A percentile compares a stretch with the other conserved stretches of the same genome.
Conservation (phyloP, 2,329 filamentous ascomycete genomes). For the Cladobotryum protrusum region DNA sequence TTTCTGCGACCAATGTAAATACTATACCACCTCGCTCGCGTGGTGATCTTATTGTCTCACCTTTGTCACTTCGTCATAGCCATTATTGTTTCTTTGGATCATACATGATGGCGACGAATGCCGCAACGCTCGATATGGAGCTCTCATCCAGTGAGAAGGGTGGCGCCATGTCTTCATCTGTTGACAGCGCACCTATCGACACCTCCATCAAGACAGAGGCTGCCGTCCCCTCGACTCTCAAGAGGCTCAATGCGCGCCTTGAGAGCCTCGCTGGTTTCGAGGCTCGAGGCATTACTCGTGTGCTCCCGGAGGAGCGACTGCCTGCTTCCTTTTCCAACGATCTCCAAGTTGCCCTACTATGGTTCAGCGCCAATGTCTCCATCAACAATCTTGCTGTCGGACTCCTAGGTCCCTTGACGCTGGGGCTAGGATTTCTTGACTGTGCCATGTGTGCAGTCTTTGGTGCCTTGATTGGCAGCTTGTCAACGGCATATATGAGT, state of each 20-base stretch:
- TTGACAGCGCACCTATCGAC: neutral
- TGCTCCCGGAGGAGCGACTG: conserved; percentile 31
- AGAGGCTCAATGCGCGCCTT: conserved; percentile 19
- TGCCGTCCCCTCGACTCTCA: neutral
- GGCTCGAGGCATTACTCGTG: conserved; percentile 34
- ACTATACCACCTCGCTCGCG: no score
- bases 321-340: conserved; percentile 27
- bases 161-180: no score
- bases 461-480: conserved; percentile 66
- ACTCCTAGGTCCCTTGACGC: conserved; percentile 61
- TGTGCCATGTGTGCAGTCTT: conserved; percentile 66
- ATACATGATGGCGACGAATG: no score
- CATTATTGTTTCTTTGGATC: no score
- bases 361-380: conserved; percentile 40
- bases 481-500: conserved; percentile 70
- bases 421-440: conserved; percentile 66
- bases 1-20: no score
- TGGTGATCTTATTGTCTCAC: no score
- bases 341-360: conserved; percentile 34
- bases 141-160: no score
- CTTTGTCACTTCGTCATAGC: no score
- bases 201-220: neutral
- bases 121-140: no score
- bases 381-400: conserved; percentile 57
- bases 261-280: conserved; percentile 32